These are phyloP conservation scores for Debaryomyces singareniensis DNA, from an alignment of 1,139 yeast species.

Conservation along the genomic window DNA sequence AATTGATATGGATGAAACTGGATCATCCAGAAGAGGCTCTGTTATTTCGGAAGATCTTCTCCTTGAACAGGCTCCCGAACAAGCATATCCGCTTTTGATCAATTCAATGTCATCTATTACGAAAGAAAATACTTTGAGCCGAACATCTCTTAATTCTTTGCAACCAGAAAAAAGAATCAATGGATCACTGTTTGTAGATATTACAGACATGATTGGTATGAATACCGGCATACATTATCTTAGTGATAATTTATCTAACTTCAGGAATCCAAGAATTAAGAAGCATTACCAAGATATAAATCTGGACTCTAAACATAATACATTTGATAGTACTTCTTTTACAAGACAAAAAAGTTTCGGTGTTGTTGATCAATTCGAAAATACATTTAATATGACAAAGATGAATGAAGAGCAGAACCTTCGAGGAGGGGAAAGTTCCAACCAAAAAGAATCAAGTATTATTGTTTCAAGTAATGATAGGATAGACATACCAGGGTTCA, in stretches of 20 bases:
- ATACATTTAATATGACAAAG: background rate
- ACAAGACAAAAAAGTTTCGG: background rate
- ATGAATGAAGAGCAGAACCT: background rate
- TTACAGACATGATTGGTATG: background rate
- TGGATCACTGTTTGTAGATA: background rate
- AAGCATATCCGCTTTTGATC: conserved; percentile 32
- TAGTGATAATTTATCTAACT: conserved; percentile 18
- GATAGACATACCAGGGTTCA: background rate
- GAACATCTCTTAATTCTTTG: conserved; percentile 24
- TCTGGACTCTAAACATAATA: background rate
- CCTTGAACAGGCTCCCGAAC: conserved; percentile 25
- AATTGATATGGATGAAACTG: conserved; percentile 3
- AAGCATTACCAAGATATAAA: conserved; percentile 16
- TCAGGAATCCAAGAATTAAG: conserved; percentile 31
- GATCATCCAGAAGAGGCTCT: conserved; percentile 15
- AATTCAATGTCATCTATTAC: conserved; percentile 21
- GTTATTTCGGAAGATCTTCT: conserved; percentile 17
- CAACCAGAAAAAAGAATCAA: conserved; percentile 18
- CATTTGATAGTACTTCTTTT: background rate
- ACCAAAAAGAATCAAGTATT: background rate
- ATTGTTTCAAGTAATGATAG: background rate
- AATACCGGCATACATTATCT: background rate
- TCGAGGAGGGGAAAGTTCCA: background rate
- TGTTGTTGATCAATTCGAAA: background rate
- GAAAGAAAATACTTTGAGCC: conserved; percentile 6